Evolutionary conservation across 768 basidiomycete species (phyloP), one percentile per base, ranked within the genome.

Genomic region (Boletus reticulatus): DNA sequence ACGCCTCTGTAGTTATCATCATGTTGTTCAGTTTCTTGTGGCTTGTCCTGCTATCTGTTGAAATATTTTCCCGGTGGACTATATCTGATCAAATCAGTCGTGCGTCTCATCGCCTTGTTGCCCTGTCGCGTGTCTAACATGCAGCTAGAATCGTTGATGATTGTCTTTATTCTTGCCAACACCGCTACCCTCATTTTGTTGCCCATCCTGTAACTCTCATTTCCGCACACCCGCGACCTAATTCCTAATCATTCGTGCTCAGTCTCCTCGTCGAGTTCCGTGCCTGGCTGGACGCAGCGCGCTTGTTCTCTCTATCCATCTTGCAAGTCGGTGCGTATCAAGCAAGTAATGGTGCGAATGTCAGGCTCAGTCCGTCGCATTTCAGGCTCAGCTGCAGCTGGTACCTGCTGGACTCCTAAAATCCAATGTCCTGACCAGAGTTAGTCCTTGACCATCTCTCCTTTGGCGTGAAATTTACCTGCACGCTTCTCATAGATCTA

Each of bases 271-370:
- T 79, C 2, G 55, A 68, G 39, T 85, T 84, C 46, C 74, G 81
- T 38, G 61, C 70, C 14, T 84, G 82, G 82, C 63, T 84, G 5
- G 84, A 86, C 61, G 74, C 73, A 1, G 78, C 80, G 12, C 76
- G 83, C 31, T 62, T 84, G 27, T 46, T 77, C 27, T 73, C 82
- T 44, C 66, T 85, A 19, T 54, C 81, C 10, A 39, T 76, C 13
- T 63, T 66, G 24, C 83, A 85, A 50, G 66, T 77, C 17, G 80
- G 83, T 82, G 59, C n/a, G 69, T 67, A 37, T 39, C 24, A 24
- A 32, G 20, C 37, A 32, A 13, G 27, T 17, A 29, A 34, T 47
- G 10, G 17, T 37, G 14, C 42, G 13, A 44, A 41, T 7, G 34
- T 43, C 49, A 46, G 22, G 17, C 42, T 55, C 20, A 62, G 0